phyloP scores from a whole-genome alignment of 192 early-diverging fungal genomes.

The Lobosporangium transversale region DNA sequence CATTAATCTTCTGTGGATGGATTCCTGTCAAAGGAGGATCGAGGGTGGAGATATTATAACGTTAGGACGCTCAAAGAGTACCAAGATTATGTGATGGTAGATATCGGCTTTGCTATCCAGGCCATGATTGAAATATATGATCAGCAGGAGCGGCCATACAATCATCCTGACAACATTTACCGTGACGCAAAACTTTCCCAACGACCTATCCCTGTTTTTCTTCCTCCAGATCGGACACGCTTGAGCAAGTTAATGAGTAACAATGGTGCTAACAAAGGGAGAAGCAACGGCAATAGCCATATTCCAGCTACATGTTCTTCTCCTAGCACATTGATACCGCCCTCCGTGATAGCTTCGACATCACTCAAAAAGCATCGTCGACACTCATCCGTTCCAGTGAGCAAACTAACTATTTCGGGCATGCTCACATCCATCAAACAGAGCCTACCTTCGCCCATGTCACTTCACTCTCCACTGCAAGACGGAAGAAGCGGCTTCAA shows the following conservation, averaged over 20 bases:
- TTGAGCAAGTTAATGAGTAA: neutral
- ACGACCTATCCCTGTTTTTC: neutral
- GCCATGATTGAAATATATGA: conserved; percentile 45
- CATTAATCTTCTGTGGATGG: too few relatives aligned
- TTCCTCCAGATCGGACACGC: conserved; percentile 9
- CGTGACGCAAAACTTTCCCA: conserved; percentile 17
- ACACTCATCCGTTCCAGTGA: conserved; percentile 7
- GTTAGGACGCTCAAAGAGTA: conserved; percentile 22
- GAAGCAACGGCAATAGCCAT: too few relatives aligned
- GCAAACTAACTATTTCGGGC: conserved; percentile 9
- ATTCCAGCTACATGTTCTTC: neutral
- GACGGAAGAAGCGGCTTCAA: neutral
- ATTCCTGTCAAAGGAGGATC: too few relatives aligned
- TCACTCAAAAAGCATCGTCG: conserved; percentile 21
- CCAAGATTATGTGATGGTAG: conserved; percentile 36
- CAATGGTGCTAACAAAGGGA: too few relatives aligned
- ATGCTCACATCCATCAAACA: conserved; percentile 27
- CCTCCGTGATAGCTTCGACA: neutral
- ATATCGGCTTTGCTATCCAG: conserved; percentile 38
- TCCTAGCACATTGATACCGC: neutral
- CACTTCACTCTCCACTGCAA: conserved; percentile 18
- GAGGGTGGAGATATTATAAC: neutral
- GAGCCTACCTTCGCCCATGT: conserved; percentile 28
- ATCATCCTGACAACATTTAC: conserved; percentile 33
- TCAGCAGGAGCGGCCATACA: conserved; percentile 27